A percentile compares a stretch with the other conserved stretches of the same genome.
Conservation (phyloP, 73 alveolate genomes). For the Stentor roeselii region DNA sequence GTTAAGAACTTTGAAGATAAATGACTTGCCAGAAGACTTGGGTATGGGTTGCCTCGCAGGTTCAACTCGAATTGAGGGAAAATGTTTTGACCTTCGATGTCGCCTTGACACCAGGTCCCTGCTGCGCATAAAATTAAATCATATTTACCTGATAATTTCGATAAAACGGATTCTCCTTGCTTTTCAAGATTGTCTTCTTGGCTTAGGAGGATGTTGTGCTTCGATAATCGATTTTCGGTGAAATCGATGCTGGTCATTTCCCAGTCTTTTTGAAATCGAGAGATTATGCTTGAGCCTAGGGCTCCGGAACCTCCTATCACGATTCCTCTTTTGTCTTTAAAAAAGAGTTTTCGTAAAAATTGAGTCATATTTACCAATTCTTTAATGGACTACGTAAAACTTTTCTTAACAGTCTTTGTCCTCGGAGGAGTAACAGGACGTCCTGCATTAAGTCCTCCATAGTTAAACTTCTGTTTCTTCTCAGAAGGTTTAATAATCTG, state of each 20-base stretch:
- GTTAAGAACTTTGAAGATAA: neutral
- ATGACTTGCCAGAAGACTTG: neutral
- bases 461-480: slow-evolving; percentile 21
- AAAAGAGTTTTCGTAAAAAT: too few species aligned
- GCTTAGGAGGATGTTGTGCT: neutral
- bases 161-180: neutral
- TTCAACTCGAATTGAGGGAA: neutral
- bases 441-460: neutral
- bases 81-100: neutral
- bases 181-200: neutral
- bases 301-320: slow-evolving; percentile 11
- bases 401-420: neutral
- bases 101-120: slow-evolving; percentile 3
- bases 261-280: neutral
- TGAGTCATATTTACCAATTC: too few species aligned
- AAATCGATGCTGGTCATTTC: neutral
- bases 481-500: slow-evolving; percentile 53
- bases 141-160: neutral
- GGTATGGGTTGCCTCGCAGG: neutral
- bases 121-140: slow-evolving; percentile 3
- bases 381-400: neutral
- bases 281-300: neutral
- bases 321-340: neutral
- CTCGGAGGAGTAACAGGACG: neutral
- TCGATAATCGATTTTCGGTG: neutral